Base-by-base conservation (phyloP, 495 filamentous ascomycete genomes). In the Melanomma pulvis-pyrius region DNA sequence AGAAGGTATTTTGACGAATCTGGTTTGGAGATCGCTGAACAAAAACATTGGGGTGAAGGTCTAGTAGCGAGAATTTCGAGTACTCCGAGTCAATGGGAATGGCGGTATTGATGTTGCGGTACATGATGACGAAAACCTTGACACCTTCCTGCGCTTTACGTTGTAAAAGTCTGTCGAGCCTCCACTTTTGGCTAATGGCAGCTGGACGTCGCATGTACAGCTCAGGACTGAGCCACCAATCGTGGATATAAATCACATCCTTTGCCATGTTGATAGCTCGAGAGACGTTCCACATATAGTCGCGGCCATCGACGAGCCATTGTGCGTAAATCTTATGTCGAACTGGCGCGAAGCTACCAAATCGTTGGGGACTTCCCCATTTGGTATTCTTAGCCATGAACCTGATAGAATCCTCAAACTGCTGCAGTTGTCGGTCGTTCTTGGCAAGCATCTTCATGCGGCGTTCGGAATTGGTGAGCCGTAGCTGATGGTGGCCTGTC, bases 201-300 rank as follows among this genome's bases (percentile, higher is more conserved):
- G 94, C 91, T 39, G 94, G 94, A 34, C 94, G 85, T 44, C 94
- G 86, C 88, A 99, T 89, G 78, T 99, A 99, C 26, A 99, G 77
- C 76, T 99, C 94, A 5, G 94, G 94, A 69, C 91, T 96, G 59
- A 99, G 74, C 94, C 94, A 99, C 94, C 94, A 99, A 75, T 97
- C 94, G 75, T 99, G 94, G 55, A 99, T 99, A 76, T 98, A 98
- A 64, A 99, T 92, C 39, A 99, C 94, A 80, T 99, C 96, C 73
- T 91, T 91, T 12, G 94, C 94, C 87, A 97, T 97, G 75, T 89
- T 96, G 75, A 99, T 97, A 1, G 94, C 94, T 55, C 94, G 86
- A 6, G 92, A 96, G 7, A 98, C 93, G 71, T 97, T 93, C 94
- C 94, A 99, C 93, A 98, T 98, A 77, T 98, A 93, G 73, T 99